phyloP scores from a whole-genome alignment of 2,329 filamentous ascomycete genomes.

The Pseudohalonectria lignicola region DNA sequence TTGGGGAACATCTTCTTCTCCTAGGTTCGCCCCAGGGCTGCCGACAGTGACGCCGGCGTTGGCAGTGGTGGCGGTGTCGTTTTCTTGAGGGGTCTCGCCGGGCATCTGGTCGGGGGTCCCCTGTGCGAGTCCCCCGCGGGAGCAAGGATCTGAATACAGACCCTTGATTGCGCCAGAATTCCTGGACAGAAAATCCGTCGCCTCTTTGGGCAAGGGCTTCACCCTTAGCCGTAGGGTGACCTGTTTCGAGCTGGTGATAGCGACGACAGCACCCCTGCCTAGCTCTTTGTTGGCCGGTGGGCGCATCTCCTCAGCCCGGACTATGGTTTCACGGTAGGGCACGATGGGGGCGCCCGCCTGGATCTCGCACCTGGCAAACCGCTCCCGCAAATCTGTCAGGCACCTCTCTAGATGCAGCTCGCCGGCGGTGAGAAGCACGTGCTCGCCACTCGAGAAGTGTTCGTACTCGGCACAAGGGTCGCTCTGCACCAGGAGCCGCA shows the following conservation, averaged over 20 bases:
- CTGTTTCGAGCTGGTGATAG: slow-evolving; percentile 75
- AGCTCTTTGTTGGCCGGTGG: slow-evolving; percentile 76
- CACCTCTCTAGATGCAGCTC: slow-evolving; percentile 92
- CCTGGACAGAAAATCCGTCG: slow-evolving; percentile 78
- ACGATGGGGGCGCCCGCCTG: slow-evolving; percentile 92
- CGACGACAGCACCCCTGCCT: slow-evolving; percentile 69
- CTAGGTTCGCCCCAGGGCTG: too few species aligned
- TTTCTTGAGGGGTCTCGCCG: slow-evolving; percentile 7
- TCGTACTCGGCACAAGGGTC: slow-evolving; percentile 96
- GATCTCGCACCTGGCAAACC: slow-evolving; percentile 89
- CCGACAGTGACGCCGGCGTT: slow-evolving; percentile 26
- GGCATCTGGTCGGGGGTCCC: slow-evolving; percentile 20
- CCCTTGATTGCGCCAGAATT: slow-evolving; percentile 69
- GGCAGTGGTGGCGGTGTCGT: slow-evolving; percentile 26
- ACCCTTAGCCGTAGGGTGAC: slow-evolving; percentile 68
- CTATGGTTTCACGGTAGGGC: slow-evolving; percentile 87
- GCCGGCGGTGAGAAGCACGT: slow-evolving; percentile 87
- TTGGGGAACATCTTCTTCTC: slow-evolving; percentile 31
- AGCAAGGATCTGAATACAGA: slow-evolving; percentile 63
- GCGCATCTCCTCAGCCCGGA: slow-evolving; percentile 83
- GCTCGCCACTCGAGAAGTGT: slow-evolving; percentile 83
- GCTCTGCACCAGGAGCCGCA: slow-evolving; percentile 81
- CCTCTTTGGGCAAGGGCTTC: slow-evolving; percentile 62
- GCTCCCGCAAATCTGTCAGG: slow-evolving; percentile 81
- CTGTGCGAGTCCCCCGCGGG: too few species aligned